phyloP scores from a whole-genome alignment of 768 basidiomycete genomes.

The Boletus sensibilis region DNA sequence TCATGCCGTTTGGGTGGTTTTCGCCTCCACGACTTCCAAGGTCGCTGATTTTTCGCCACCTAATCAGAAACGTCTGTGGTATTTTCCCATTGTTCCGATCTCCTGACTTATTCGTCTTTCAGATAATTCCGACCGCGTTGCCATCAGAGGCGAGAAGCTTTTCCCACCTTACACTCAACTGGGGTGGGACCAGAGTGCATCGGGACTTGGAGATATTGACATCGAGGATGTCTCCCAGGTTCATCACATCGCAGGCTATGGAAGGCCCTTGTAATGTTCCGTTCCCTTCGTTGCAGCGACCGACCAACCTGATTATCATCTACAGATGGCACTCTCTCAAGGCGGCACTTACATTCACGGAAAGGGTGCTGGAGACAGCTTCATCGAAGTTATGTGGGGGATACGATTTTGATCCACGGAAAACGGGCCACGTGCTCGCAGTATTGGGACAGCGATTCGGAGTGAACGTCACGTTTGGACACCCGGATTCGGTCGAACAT shows the following conservation, averaged over 20 bases:
- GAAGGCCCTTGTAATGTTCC: background rate
- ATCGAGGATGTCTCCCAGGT: background rate
- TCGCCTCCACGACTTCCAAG: slow-evolving; percentile 16
- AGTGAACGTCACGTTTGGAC: slow-evolving; percentile 2
- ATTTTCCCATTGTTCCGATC: too few species aligned
- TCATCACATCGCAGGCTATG: background rate
- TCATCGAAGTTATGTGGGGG: background rate
- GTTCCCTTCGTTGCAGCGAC: too few species aligned
- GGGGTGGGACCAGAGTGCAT: slow-evolving; percentile 18
- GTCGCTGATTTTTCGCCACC: slow-evolving; percentile 8
- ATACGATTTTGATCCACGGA: background rate
- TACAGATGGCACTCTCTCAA: background rate
- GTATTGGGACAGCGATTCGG: slow-evolving; percentile 1
- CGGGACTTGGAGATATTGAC: background rate
- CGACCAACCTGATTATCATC: background rate
- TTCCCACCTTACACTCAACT: slow-evolving; percentile 12
- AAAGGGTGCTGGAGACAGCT: background rate
- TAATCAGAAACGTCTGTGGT: background rate
- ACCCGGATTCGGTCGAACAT: background rate
- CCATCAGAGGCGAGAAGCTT: background rate
- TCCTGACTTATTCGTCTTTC: background rate
- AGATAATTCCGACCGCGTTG: slow-evolving; percentile 9
- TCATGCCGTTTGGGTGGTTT: slow-evolving; percentile 15
- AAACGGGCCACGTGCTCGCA: background rate
- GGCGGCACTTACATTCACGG: background rate